A percentile compares a stretch with the other conserved stretches of the same genome.
Conservation (phyloP, 192 early-diverging fungal genomes). For the Globomyces pollinis-pini region DNA sequence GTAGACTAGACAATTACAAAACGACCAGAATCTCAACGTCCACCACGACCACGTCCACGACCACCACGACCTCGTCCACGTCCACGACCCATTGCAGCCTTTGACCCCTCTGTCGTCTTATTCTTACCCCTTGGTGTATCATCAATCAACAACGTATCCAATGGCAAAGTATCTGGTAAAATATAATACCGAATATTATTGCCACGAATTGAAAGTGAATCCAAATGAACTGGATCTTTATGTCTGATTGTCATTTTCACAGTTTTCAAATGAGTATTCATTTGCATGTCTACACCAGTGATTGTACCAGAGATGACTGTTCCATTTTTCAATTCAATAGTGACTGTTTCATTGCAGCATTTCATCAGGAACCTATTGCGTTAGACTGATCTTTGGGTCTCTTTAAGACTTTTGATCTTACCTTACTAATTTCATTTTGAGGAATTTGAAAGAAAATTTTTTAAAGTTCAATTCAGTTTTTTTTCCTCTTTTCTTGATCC, state of each 20-base stretch:
- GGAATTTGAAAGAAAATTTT: background rate
- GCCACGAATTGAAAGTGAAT: conserved; percentile 90
- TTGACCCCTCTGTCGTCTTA: background rate
- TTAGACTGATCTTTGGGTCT: no score
- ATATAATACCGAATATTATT: conserved; percentile 93
- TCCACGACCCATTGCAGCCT: background rate
- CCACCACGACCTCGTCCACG: conserved; percentile 17
- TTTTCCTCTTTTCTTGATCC: background rate
- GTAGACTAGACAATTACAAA: no score
- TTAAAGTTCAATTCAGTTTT: no score
- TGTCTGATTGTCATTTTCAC: conserved; percentile 98
- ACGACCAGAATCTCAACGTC: conserved; percentile 1
- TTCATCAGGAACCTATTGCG: conserved; percentile 95
- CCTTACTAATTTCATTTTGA: conserved; percentile 7
- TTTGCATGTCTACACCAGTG: conserved; percentile 95
- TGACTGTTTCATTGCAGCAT: conserved; percentile 93
- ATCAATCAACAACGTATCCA: conserved; percentile 94
- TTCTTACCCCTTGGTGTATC: conserved; percentile 68
- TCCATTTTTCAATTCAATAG: conserved; percentile 98
- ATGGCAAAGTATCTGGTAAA: conserved; percentile 86
- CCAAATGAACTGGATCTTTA: conserved; percentile 82
- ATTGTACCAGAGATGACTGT: conserved; percentile 95
- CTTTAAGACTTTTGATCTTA: background rate
- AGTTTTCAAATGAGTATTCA: conserved; percentile 98
- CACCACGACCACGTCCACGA: conserved; percentile 17